phyloP scores from a whole-genome alignment of 1,284 basidiomycete genomes.

The Lignosus rhinocerotis region DNA sequence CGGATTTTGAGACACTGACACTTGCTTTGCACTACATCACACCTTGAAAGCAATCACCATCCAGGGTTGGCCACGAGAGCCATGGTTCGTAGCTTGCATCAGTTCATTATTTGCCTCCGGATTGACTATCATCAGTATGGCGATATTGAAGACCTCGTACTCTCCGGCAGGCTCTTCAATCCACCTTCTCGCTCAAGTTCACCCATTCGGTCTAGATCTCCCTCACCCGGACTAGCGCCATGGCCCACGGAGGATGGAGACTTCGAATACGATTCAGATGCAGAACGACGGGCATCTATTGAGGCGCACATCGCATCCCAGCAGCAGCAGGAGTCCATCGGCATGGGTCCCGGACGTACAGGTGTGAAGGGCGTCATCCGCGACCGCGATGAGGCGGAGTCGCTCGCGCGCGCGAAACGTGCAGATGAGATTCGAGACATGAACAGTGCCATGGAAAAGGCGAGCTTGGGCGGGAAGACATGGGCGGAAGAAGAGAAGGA shows the following conservation, averaged over 20 bases:
- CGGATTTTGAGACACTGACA: too few species aligned
- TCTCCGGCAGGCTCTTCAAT: conserved; percentile 77
- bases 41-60: too few species aligned
- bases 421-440: conserved; percentile 50
- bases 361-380: conserved; percentile 85
- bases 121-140: conserved; percentile 24
- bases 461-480: conserved; percentile 63
- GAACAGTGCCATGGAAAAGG: conserved; percentile 59
- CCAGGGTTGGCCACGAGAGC: too few species aligned
- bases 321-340: conserved; percentile 51
- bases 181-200: conserved; percentile 43
- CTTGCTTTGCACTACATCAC: too few species aligned
- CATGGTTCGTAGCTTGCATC: too few species aligned
- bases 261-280: conserved; percentile 50
- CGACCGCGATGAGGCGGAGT: conserved; percentile 69
- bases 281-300: conserved; percentile 33
- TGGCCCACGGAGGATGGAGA: conserved; percentile 39
- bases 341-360: conserved; percentile 82
- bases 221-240: conserved; percentile 34
- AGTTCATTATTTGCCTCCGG: too few species aligned
- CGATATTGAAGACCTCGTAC: conserved; percentile 68
- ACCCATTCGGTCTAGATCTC: conserved; percentile 55
- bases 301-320: conserved; percentile 30
- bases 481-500: conserved; percentile 72
- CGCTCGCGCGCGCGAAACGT: conserved; percentile 48